These are phyloP conservation scores for Hyphopichia wangnamkhiaoensis DNA, from an alignment of 1,139 yeast species.

Conservation along the genomic window DNA sequence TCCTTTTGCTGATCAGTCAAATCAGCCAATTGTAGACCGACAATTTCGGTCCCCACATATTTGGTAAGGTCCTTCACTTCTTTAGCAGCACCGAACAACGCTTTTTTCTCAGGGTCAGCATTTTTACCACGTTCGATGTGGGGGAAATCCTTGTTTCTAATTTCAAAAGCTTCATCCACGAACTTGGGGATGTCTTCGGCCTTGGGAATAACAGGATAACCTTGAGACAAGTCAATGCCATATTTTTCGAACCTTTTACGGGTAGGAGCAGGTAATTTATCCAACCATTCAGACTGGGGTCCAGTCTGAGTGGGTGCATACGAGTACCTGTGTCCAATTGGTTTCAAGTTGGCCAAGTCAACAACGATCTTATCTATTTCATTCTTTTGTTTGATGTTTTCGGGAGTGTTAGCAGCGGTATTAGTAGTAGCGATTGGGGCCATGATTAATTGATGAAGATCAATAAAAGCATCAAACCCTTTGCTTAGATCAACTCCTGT, in stretches of 20 bases:
- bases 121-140: conserved; percentile 48
- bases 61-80: conserved; percentile 49
- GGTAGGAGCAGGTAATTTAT: conserved; percentile 10
- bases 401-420: no score
- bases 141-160: conserved; percentile 41
- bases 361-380: conserved; percentile 16
- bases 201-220: conserved; percentile 31
- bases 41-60: conserved; percentile 55
- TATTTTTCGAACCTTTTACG: conserved; percentile 27
- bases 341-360: conserved; percentile 20
- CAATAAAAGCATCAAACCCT: no score
- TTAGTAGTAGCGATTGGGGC: no score
- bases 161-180: conserved; percentile 51
- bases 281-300: conserved; percentile 9
- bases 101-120: conserved; percentile 58
- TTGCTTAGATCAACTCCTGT: no score
- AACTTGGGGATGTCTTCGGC: conserved; percentile 43
- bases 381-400: no score
- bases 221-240: conserved; percentile 30
- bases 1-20: conserved; percentile 57
- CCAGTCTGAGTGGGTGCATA: conserved; percentile 7
- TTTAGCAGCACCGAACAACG: conserved; percentile 55
- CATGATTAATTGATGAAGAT: no score
- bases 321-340: conserved; percentile 17
- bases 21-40: conserved; percentile 55